These are phyloP conservation scores for Xylariaceae sp. DNA, from an alignment of 2,329 filamentous ascomycete species.

Conservation along the genomic window DNA sequence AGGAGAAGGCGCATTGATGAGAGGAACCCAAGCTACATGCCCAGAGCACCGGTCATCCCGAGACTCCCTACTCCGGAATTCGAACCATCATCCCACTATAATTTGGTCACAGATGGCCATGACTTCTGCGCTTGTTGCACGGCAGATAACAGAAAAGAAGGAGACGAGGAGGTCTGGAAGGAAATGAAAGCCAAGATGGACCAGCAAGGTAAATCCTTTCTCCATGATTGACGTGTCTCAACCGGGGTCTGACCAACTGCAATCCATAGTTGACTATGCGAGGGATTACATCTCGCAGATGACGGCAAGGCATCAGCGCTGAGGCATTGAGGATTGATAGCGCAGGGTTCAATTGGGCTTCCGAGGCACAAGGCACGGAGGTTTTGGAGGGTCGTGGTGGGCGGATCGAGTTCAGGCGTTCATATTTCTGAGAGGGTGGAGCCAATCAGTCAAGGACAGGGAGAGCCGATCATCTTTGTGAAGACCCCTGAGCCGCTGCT, in stretches of 20 bases:
- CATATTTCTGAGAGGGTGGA: constrained; percentile 4
- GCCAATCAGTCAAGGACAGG: background rate
- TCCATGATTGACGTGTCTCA: background rate
- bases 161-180: constrained; percentile 1
- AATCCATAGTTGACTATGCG: constrained; percentile 22
- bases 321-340: constrained; percentile 14
- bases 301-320: constrained; percentile 12
- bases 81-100: constrained; percentile 15
- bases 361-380: background rate
- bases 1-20: constrained; percentile 7
- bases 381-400: too few species aligned
- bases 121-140: constrained; percentile 27
- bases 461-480: background rate
- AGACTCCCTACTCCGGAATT: constrained; percentile 29
- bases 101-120: constrained; percentile 7
- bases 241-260: constrained; percentile 13
- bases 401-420: too few species aligned
- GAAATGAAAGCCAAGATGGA: constrained; percentile 25
- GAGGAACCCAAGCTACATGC: constrained; percentile 14
- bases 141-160: constrained; percentile 1
- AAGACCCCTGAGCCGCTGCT: too few species aligned
- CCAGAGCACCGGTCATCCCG: constrained; percentile 24
- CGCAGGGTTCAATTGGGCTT: constrained; percentile 1
- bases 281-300: constrained; percentile 23
- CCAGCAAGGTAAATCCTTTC: constrained; percentile 21